phyloP scores from a whole-genome alignment of 805 yeast species.

The Debaryomyces hansenii region DNA sequence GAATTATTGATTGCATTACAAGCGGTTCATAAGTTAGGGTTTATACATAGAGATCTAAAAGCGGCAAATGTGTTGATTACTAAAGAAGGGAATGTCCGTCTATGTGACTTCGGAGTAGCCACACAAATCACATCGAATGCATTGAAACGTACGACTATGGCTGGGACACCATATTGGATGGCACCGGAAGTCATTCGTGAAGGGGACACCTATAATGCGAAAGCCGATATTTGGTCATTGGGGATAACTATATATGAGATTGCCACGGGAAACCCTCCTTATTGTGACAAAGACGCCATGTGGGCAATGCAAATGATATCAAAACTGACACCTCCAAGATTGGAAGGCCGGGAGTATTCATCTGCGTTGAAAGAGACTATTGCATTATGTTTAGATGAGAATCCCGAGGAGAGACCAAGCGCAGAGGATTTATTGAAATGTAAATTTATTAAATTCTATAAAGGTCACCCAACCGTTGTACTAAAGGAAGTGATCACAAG shows the following conservation, averaged over 20 bases:
- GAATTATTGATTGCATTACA: constrained; percentile 77
- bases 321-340: constrained; percentile 88
- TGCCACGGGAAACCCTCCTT: constrained; percentile 97
- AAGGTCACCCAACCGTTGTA: constrained; percentile 55
- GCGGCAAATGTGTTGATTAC: constrained; percentile 93
- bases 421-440: constrained; percentile 84
- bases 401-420: constrained; percentile 80
- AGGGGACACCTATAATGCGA: constrained; percentile 81
- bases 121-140: constrained; percentile 80
- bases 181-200: constrained; percentile 97
- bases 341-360: constrained; percentile 87
- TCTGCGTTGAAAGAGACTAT: constrained; percentile 78
- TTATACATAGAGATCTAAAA: constrained; percentile 93
- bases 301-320: constrained; percentile 94
- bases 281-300: constrained; percentile 90
- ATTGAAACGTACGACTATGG: constrained; percentile 87
- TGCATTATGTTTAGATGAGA: constrained; percentile 91
- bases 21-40: constrained; percentile 83
- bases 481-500: constrained; percentile 75
- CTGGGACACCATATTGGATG: constrained; percentile 98
- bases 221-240: constrained; percentile 96
- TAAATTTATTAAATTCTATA: constrained; percentile 66
- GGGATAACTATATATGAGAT: constrained; percentile 94
- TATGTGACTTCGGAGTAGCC: constrained; percentile 98
- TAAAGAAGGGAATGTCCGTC: constrained; percentile 83